Base-by-base conservation (phyloP, 2,329 filamentous ascomycete genomes). In the Stromatinia cepivora region DNA sequence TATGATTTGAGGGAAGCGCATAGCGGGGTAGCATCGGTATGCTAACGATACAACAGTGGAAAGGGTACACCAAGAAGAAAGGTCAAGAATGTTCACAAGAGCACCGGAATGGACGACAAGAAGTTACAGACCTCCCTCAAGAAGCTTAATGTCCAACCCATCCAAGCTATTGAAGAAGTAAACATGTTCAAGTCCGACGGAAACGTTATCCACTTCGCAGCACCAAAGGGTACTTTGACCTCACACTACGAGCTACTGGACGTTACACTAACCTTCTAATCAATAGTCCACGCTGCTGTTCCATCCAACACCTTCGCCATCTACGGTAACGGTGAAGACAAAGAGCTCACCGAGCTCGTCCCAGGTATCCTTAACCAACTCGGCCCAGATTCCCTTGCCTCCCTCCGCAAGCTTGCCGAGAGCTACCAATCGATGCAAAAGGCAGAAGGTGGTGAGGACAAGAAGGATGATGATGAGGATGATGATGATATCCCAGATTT, bases 131-230 rank as follows among this genome's bases (percentile, higher is more conserved):
- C 90, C 73, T 86, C 93, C 73, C 88, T 99, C 76, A 99, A 99
- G 92, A 99, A 99, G 91, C 90, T 99, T 83, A 98, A 98, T 85
- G 94, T 97, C 71, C 95, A 99, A 89, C 95, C 95, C 79, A 98
- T 99, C 84, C 94, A 97, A 87, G 93, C 92, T 76, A 99, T 99
- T 79, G 95, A 99, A 90, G 95, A 99, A 87, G 95, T 99, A 82
- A 99, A 99, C 91, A 99, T 99, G 95, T 99, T 99, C 91, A 99
- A 99, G 92, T 91, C 92, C 81, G 95, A 99, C 82, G 95, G 95
- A 83, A 99, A 99, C 83, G 95, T 99, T 83, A 98, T 99, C 80
- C 95, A 99, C 89, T 99, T 99, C 82, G 91, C 93, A 79, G 92
- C 92, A 80, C 95, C 95, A 78, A 97, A 97, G 88, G 95, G 95